Base-by-base conservation (phyloP, 139 green algal genomes). In the Yamagishiella unicocca region DNA sequence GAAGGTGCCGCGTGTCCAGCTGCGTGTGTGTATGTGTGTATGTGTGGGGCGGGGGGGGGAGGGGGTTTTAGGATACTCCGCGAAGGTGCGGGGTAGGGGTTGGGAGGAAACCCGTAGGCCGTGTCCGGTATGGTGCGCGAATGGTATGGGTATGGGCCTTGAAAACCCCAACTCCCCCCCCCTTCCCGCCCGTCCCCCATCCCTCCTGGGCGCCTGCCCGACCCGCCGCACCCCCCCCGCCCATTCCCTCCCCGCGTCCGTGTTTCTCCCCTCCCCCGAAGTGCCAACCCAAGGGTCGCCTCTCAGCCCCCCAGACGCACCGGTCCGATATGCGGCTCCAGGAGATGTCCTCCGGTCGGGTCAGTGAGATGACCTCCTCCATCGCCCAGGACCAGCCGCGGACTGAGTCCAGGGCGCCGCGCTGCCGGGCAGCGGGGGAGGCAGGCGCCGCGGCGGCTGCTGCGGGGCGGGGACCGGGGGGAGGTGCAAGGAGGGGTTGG, bases 351-450 rank as follows among this genome's bases (percentile, higher is more conserved):
- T 80, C 82, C 2, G 82, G 67, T 0, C 67, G 67, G 14, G 82
- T 87, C 35, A 21, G 6, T 33, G 21, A 3, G 50, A 87, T 72
- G 10, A 25, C 50, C 35, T 54, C 67, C 46, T 40, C 62, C 40
- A 87, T 40, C 22, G 14, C 90, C 78, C 80, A 87, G 25, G 29
- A 76, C 94, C 94, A 97, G n/a, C 88, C 93, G 8, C 38, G 10
- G 54, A 96, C 89, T 2, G 70, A 72, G 1, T 22, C 45, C 67
- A 93, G 50, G 0, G 94, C 93, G 43, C 94, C 90, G 8, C 72
- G n/a, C 62, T 88, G 87, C 64, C 87, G 73, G 9, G 84, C 82
- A 24, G 33, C 55, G 7, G 87, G 31, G 12, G 9, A 80, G 31
- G 55, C 21, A 0, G 87, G 79, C 42, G 53, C 35, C 31, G 17